Conservation (phyloP, 257 asterid species). For the Primulina eburnea region DNA sequence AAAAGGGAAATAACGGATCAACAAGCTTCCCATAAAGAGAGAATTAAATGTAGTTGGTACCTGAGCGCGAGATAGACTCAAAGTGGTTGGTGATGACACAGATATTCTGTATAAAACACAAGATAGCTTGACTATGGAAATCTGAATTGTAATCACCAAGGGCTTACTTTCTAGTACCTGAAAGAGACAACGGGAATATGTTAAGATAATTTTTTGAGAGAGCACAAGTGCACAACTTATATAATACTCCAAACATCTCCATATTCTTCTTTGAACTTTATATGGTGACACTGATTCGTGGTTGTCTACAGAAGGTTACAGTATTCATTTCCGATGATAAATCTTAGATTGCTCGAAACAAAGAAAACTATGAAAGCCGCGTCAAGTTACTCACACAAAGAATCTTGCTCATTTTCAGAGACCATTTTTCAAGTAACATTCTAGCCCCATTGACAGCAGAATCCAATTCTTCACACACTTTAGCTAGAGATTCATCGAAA, state of each 20-base stretch:
- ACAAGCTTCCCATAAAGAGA: not conserved
- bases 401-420: constrained; percentile 86
- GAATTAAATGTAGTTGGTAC: constrained; percentile 30
- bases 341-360: not conserved
- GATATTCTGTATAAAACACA: constrained; percentile 40
- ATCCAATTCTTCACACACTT: constrained; percentile 79
- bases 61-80: constrained; percentile 45
- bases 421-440: constrained; percentile 86
- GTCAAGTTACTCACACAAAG: constrained; percentile 60
- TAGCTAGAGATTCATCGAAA: constrained; percentile 43
- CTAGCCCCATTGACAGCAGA: constrained; percentile 74
- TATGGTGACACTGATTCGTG: not conserved
- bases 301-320: not conserved
- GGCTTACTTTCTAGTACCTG: constrained; percentile 75
- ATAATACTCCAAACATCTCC: constrained; percentile 12
- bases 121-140: constrained; percentile 47
- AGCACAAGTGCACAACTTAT: constrained; percentile 9
- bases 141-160: constrained; percentile 60
- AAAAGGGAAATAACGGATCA: constrained; percentile 16
- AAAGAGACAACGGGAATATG: constrained; percentile 16
- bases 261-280: not conserved
- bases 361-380: not conserved
- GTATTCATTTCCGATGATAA: not conserved
- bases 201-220: constrained; percentile 1
- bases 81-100: constrained; percentile 44